Conservation (phyloP, 352 stramenopile species). For the Lagenidium giganteum region DNA sequence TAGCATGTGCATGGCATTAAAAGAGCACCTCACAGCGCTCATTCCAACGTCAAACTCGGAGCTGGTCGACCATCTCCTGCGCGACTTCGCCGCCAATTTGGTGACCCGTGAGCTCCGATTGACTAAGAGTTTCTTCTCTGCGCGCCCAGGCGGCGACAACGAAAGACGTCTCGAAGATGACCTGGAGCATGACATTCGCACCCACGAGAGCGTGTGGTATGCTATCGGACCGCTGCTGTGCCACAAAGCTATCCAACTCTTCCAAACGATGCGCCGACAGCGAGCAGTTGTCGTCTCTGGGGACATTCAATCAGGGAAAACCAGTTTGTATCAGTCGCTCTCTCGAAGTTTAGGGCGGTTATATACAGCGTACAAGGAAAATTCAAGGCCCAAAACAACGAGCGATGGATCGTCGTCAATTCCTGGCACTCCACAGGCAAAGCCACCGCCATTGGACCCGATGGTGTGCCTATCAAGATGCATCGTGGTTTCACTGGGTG, state of each 20-base stretch:
- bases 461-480: slow-evolving; percentile 12
- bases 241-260: slow-evolving; percentile 39
- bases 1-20: slow-evolving; percentile 30
- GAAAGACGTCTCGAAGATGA: slow-evolving; percentile 21
- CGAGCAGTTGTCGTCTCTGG: slow-evolving; percentile 35
- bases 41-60: slow-evolving; percentile 19
- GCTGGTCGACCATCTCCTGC: slow-evolving; percentile 32
- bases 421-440: neutral
- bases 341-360: too few relatives aligned
- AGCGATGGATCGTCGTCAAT: slow-evolving; percentile 1
- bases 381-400: too few relatives aligned
- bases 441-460: slow-evolving; percentile 1
- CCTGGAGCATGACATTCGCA: slow-evolving; percentile 20
- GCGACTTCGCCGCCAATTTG: slow-evolving; percentile 27
- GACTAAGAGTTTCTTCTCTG: slow-evolving; percentile 16
- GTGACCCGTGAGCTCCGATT: slow-evolving; percentile 16
- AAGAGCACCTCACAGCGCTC: slow-evolving; percentile 20
- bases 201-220: slow-evolving; percentile 18
- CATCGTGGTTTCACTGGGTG: slow-evolving; percentile 37
- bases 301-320: slow-evolving; percentile 44
- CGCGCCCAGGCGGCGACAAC: neutral
- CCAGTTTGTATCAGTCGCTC: slow-evolving; percentile 35
- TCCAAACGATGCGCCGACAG: slow-evolving; percentile 24
- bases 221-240: slow-evolving; percentile 25
- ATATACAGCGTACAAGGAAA: too few relatives aligned